Evolutionary conservation across 257 asterid genomes (phyloP).

Genomic region (Nicotiana undulata): DNA sequence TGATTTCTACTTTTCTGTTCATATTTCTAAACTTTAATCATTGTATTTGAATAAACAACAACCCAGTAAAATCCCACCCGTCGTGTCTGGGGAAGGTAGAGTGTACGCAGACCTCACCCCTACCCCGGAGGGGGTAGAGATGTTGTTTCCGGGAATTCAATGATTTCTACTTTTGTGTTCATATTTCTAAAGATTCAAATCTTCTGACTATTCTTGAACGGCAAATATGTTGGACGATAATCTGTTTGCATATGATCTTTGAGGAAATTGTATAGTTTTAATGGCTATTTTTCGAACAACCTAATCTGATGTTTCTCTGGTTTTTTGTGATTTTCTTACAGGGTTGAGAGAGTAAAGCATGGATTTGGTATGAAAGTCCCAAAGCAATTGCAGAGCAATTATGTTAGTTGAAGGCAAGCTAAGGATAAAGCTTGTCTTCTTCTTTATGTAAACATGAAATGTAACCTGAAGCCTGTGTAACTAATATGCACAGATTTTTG

Average conservation of each 20-base stretch:
- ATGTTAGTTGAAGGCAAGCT: conserved; percentile 19
- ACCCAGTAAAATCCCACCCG: too few species aligned
- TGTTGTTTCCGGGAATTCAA: too few species aligned
- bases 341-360: conserved; percentile 71
- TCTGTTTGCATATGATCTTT: neutral
- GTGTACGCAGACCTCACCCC: too few species aligned
- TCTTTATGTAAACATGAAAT: neutral
- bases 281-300: neutral
- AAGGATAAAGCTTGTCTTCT: neutral
- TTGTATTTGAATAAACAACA: neutral
- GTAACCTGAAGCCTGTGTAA: neutral
- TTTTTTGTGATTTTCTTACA: conserved; percentile 24
- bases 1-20: neutral
- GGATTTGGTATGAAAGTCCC: conserved; percentile 98
- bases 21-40: neutral
- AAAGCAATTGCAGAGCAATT: conserved; percentile 29
- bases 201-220: neutral
- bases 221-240: neutral
- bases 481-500: neutral
- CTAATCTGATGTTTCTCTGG: neutral
- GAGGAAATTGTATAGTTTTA: neutral
- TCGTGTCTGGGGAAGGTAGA: too few species aligned
- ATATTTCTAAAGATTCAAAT: neutral
- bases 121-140: too few species aligned
- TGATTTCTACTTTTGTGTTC: neutral